These are phyloP conservation scores for Brassica incana DNA, from an alignment of 345 rosid species.

Conservation along the genomic window DNA sequence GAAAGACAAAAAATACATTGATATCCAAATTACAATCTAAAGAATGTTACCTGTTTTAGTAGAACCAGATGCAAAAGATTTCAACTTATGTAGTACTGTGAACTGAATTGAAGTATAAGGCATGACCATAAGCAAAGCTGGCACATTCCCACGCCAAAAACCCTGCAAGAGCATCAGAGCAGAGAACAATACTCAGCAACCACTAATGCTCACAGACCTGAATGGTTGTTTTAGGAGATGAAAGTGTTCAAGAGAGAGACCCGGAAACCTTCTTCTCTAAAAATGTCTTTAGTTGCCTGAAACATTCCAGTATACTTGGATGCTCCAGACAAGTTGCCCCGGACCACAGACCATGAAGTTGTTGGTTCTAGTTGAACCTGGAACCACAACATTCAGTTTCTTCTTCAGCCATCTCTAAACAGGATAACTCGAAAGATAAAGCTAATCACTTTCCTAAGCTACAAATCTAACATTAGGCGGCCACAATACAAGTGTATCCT, in stretches of 20 bases:
- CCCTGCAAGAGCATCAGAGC: conserved; percentile 58
- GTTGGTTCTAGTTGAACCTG: conserved; percentile 99
- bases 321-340: conserved; percentile 46
- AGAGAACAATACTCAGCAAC: not conserved
- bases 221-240: not conserved
- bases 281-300: conserved; percentile 88
- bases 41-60: conserved; percentile 69
- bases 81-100: conserved; percentile 74
- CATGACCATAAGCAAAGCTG: conserved; percentile 96
- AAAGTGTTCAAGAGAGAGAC: conserved; percentile 42
- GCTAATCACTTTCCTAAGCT: conserved; percentile 6
- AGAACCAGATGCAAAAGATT: conserved; percentile 79
- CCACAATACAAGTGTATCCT: not conserved
- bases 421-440: not conserved
- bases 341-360: conserved; percentile 64
- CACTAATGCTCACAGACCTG: not conserved
- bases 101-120: conserved; percentile 95
- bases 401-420: not conserved
- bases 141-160: conserved; percentile 99
- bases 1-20: not conserved
- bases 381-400: not conserved
- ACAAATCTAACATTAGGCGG: conserved; percentile 4
- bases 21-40: not conserved
- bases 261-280: conserved; percentile 89
- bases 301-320: conserved; percentile 91